Evolutionary conservation across 2,329 filamentous ascomycete species (phyloP), one percentile per base, ranked within the genome.

Genomic region (Stenocarpella maydis): DNA sequence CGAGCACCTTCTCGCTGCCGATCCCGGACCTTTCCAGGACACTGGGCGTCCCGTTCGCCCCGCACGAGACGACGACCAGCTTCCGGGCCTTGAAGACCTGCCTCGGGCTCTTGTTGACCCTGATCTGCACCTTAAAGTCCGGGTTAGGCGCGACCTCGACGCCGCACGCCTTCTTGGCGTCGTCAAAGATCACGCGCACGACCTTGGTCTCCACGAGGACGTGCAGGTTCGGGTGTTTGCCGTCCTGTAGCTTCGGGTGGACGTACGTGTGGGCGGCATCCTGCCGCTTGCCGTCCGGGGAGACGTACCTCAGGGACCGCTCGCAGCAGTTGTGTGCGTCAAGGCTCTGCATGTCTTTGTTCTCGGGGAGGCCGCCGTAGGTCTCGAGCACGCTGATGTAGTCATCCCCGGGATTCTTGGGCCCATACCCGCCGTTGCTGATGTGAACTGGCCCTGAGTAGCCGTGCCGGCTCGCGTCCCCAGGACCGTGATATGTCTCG

Each of bases 21-120:
- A 92, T 74, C 9, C 90, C 90, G 0, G 89, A 91, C 24, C 89
- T 80, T 75, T 91, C 88, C 0, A 92, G 83, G 1, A 91, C 81
- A 0, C 79, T 77, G 0, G 88, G 87, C 0, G 87, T 86, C 2
- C 85, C 84, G 7, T 84, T 80, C 0, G 86, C 82, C 14, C 88
- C 88, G 5, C 81, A 80, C 1, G 81, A 80, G 0, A 83, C 72
- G 5, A 84, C 74, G 4, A 91, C 87, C 24, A 89, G 78, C 76
- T 86, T 89, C 8, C 82, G 80, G 3, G 88, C 88, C 53, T 78
- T 82, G 21, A 90, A 78, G 0, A 74, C 78, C 31, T 76, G 76
- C 58, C 75, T 73, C 19, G 74, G 72, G 78, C 76, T 67, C 28
- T 67, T 52, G 26, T 49, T 53, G 67, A 67, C 9, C 26, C 15